Evolutionary conservation across 768 basidiomycete species (phyloP), one percentile per base, ranked within the genome.

Genomic region (Russula griseocarnosa): DNA sequence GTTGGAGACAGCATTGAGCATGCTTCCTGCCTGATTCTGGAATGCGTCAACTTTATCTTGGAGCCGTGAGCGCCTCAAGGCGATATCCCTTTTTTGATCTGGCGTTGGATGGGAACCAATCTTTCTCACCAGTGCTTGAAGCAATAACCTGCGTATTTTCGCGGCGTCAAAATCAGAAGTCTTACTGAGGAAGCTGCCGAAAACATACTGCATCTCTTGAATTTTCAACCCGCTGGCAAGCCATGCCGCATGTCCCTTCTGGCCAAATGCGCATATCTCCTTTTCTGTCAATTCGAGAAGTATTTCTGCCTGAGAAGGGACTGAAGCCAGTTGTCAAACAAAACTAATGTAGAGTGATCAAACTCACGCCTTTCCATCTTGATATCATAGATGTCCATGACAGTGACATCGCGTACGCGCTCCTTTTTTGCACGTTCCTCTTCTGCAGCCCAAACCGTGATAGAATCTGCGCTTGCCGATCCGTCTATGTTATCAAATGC

Each of bases 181-280:
- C 4, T 26, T 14, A 10, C 14, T 11, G 3, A 18, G 30, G 30
- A 30, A 52, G 9, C 6, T 61, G 26, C 30, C 9, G 3, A 44
- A 53, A 16, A 1, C 53, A 16, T 47, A 61, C 60, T 61, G 53
- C 11, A 20, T 44, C 22, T 61, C 60, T n/a, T 61, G 60, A 24
- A 61, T 46, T 7, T 55, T 53, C 18, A 61, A 44, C 16, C 60
- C n/a, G 6, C 18, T 34, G 11, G 16, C 18, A 11, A 61, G 24
- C 60, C 53, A 61, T 49, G 60, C 32, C 13, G 38, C 38, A 28
- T 55, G 28, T 36, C 42, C 28, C 28, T 32, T 18, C 11, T 28
- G 18, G 1, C 26, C 44, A 2, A 30, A 49, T 3, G 14, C 16
- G 2, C 24, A 16, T 22, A 49, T 49, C 44, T 36, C 53, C 7